Evolutionary conservation across 495 filamentous ascomycete species (phyloP), one percentile per base, ranked within the genome.

Genomic region (Daldinia loculata): DNA sequence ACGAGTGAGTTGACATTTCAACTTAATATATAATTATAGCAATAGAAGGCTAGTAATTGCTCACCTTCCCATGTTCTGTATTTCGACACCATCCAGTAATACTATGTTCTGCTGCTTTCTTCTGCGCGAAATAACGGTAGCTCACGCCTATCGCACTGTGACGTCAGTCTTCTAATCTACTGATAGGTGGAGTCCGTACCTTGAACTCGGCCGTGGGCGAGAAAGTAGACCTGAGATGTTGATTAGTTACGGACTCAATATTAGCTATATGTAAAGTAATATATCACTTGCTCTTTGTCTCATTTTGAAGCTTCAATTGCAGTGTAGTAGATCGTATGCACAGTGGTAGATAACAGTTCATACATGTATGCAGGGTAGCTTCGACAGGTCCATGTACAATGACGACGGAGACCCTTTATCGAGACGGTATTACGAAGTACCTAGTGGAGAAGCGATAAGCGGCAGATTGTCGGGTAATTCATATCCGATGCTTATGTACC

Each of bases 81-180:
- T 98, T 98, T 39, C 87, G 84, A 17, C 94, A 92, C 84, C 87
- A 95, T 50, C 94, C 94, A 1, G 90, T 95, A 6, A 98, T 71
- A 2, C 81, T 83, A 69, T 90, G 82, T 32, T 84, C 83, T 2
- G 77, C 78, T 2, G 94, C 94, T 66, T 89, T 87, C 69, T 89
- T 88, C 60, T 86, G 84, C 1, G 93, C 89, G 74, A 91, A 96
- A 75, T 88, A 91, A 86, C 90, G 89, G 78, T 90, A 93, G 67
- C 87, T 90, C 67, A 93, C 91, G 58, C 91, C 90, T 92, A 52
- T 55, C 43, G 38, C 2, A 12, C 29, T 22, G 58, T 72, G 63
- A 73, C 71, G 67, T 75, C 61, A 77, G 70, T 67, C 60, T 51
- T 48, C 12, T 38, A 60, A 56, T 8, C 45, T 22, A 56, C 5